These are phyloP conservation scores for Bruguiera parviflora DNA, from an alignment of 345 rosid species.

Conservation along the genomic window DNA sequence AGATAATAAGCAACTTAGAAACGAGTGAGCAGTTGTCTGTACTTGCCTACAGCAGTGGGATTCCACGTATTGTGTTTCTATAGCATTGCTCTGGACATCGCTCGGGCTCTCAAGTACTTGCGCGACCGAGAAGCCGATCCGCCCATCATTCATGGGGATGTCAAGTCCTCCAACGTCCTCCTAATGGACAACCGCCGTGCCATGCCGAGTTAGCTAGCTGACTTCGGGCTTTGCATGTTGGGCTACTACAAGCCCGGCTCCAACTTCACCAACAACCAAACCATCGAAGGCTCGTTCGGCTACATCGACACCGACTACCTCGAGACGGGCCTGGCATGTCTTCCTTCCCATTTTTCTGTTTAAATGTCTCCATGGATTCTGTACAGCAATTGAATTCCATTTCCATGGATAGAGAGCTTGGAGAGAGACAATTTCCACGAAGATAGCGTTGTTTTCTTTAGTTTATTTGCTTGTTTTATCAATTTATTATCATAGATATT, in stretches of 20 bases:
- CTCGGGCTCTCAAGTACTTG: slow-evolving; percentile 41
- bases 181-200: slow-evolving; percentile 33
- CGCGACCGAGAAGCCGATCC: slow-evolving; percentile 43
- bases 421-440: too few relatives aligned
- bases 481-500: too few relatives aligned
- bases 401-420: too few relatives aligned
- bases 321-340: slow-evolving; percentile 28
- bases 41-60: too few relatives aligned
- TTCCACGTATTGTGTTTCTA: too few relatives aligned
- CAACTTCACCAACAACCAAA: slow-evolving; percentile 16
- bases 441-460: too few relatives aligned
- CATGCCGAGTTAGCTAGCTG: slow-evolving; percentile 45
- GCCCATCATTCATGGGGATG: slow-evolving; percentile 51
- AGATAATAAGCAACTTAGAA: too few relatives aligned
- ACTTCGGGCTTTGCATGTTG: slow-evolving; percentile 46
- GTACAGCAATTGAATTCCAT: too few relatives aligned
- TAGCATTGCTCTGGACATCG: slow-evolving; percentile 46
- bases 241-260: slow-evolving; percentile 20
- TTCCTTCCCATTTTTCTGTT: too few relatives aligned
- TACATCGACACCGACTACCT: slow-evolving; percentile 35
- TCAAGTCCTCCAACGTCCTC: slow-evolving; percentile 54
- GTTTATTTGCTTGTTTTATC: too few relatives aligned
- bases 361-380: too few relatives aligned
- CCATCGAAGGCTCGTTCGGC: slow-evolving; percentile 39
- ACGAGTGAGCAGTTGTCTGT: too few relatives aligned